phyloP scores from a whole-genome alignment of 2,329 filamentous ascomycete species.

The Alternaria metachromatica region DNA sequence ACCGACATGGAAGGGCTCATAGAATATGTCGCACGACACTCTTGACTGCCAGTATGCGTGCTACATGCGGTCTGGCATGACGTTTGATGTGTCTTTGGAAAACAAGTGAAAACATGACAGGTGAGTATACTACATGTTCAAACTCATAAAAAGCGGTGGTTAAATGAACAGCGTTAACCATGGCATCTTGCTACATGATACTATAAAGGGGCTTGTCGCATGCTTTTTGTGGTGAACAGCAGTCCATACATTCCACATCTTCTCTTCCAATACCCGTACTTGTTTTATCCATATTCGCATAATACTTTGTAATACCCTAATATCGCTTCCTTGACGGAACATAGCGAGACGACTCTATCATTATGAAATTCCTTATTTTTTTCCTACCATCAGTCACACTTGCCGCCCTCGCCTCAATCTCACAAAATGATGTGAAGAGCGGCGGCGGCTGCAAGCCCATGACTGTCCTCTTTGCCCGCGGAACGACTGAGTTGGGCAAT shows the following conservation, averaged over 20 bases:
- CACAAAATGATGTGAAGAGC: constrained; percentile 37
- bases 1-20: constrained; percentile 11
- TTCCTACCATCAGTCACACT: constrained; percentile 16
- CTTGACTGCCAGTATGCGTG: constrained; percentile 2
- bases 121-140: not conserved
- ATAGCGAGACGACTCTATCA: not conserved
- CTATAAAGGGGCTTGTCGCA: not conserved
- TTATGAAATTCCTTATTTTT: constrained; percentile 25
- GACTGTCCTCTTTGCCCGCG: constrained; percentile 64
- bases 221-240: not conserved
- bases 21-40: not conserved
- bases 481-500: constrained; percentile 61
- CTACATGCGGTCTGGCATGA: constrained; percentile 23
- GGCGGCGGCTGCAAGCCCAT: constrained; percentile 52
- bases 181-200: not conserved
- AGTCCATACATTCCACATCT: not conserved
- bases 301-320: not conserved
- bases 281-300: not conserved
- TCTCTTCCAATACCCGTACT: not conserved
- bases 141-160: not conserved
- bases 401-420: constrained; percentile 28
- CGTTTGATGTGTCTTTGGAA: constrained; percentile 12
- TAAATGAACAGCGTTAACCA: not conserved
- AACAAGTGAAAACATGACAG: constrained; percentile 21
- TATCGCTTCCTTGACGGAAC: not conserved